Percentiles rank a stretch among this genome's conserved stretches.
These are phyloP conservation scores for Parachlorella kessleri DNA, from an alignment of 139 green algal species.

Conservation along the genomic window DNA sequence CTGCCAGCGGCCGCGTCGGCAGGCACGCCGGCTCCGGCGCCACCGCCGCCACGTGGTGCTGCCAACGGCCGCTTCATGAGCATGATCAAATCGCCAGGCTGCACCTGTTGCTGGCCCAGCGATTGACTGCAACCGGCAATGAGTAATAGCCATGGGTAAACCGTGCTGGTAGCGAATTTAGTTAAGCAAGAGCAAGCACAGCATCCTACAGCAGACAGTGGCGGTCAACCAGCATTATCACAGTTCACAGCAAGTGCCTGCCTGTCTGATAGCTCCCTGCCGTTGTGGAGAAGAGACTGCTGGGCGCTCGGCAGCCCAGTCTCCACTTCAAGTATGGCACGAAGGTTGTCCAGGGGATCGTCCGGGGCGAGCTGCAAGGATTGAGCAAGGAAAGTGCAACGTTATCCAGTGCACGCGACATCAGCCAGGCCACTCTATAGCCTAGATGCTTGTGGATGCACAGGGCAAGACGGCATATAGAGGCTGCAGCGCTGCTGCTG, in stretches of 20 bases:
- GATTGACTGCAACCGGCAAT: slow-evolving; percentile 36
- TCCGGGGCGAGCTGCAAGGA: slow-evolving; percentile 58
- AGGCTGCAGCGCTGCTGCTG: not conserved
- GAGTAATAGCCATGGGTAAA: too few relatives aligned
- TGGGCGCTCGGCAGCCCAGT: slow-evolving; percentile 51
- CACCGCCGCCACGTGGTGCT: not conserved
- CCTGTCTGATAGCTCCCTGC: slow-evolving; percentile 38
- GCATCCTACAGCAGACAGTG: not conserved
- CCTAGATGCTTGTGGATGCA: too few relatives aligned
- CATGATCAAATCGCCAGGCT: slow-evolving; percentile 67
- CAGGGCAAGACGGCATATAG: not conserved
- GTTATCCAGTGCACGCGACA: not conserved
- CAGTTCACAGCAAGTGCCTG: not conserved
- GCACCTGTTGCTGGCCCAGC: slow-evolving; percentile 47
- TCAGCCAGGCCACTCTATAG: too few relatives aligned
- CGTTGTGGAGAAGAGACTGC: slow-evolving; percentile 69
- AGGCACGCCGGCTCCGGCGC: not conserved
- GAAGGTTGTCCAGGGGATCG: slow-evolving; percentile 63
- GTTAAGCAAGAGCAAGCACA: not conserved
- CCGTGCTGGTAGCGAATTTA: not conserved
- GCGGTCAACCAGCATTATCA: too few relatives aligned
- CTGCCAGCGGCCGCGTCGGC: not conserved
- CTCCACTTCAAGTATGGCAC: slow-evolving; percentile 83
- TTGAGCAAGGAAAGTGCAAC: not conserved
- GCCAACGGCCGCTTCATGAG: too few relatives aligned